Percentiles rank a stretch among this genome's conserved stretches.
These are phyloP conservation scores for Serendipita sp. DNA, from an alignment of 1,284 basidiomycete genomes.

Conservation along the genomic window DNA sequence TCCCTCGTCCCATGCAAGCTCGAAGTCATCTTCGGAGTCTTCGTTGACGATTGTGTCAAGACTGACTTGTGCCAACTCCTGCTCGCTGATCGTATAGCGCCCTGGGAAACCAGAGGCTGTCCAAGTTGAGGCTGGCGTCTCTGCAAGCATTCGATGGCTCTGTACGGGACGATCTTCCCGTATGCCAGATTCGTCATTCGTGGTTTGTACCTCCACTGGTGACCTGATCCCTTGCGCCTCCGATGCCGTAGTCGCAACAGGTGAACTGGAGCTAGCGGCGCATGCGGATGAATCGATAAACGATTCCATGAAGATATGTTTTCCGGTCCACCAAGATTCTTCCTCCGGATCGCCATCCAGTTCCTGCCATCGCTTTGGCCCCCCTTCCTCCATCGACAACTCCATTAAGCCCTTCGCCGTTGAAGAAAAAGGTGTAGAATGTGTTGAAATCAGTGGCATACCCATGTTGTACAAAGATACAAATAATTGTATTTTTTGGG, in stretches of 20 bases:
- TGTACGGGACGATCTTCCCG: too few relatives aligned
- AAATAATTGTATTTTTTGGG: conserved; percentile 1
- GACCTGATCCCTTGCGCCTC: neutral
- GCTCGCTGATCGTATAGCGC: neutral
- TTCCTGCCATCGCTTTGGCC: neutral
- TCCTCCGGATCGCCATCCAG: neutral
- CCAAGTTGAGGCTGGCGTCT: too few relatives aligned
- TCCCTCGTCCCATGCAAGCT: neutral
- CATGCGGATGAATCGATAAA: neutral
- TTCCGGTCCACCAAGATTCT: conserved; percentile 3
- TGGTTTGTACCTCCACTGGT: neutral
- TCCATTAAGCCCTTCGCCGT: neutral
- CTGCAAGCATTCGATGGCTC: too few relatives aligned
- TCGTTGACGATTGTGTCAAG: neutral
- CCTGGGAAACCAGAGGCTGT: neutral
- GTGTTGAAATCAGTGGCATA: neutral
- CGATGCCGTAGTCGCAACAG: neutral
- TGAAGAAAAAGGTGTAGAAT: neutral
- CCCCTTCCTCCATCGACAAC: neutral
- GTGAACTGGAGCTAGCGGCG: neutral
- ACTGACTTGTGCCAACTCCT: neutral
- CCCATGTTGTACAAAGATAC: conserved; percentile 7
- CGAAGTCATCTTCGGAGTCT: conserved; percentile 1
- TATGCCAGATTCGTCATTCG: too few relatives aligned
- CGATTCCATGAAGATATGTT: neutral